Evolutionary conservation across 352 stramenopile genomes (phyloP).

Genomic region (Paralagenidium karlingii): DNA sequence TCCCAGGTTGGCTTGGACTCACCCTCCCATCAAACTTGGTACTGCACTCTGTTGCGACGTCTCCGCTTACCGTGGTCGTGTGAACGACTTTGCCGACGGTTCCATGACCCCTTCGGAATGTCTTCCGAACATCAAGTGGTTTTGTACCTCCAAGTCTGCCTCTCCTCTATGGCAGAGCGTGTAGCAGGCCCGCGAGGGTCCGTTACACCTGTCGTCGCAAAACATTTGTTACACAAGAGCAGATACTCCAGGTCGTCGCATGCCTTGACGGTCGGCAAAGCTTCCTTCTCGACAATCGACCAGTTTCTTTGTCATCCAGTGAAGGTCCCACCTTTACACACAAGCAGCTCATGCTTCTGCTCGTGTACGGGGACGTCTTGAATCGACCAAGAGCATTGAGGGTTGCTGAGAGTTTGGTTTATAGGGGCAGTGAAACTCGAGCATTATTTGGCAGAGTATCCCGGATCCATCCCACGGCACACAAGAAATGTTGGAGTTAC

Average conservation of each 20-base stretch:
- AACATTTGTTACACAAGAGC: too few relatives aligned
- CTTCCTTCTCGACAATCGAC: slow-evolving; percentile 5
- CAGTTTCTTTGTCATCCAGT: slow-evolving; percentile 2
- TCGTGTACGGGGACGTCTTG: slow-evolving; percentile 2
- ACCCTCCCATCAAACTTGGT: too few relatives aligned
- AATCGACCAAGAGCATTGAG: slow-evolving; percentile 1
- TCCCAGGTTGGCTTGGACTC: too few relatives aligned
- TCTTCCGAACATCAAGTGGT: too few relatives aligned
- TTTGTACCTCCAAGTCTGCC: too few relatives aligned
- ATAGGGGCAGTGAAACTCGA: background rate
- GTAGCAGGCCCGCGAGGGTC: too few relatives aligned
- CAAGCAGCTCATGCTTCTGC: slow-evolving; percentile 3
- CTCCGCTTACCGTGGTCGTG: too few relatives aligned
- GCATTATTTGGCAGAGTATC: slow-evolving; percentile 2
- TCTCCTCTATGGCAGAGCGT: too few relatives aligned
- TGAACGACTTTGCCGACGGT: too few relatives aligned
- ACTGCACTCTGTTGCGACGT: too few relatives aligned
- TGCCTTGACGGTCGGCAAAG: slow-evolving; percentile 4
- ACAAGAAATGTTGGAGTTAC: slow-evolving; percentile 10
- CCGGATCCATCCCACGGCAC: slow-evolving; percentile 9
- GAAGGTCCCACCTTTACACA: slow-evolving; percentile 4
- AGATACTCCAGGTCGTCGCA: slow-evolving; percentile 3
- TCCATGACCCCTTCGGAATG: too few relatives aligned
- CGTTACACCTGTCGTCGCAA: too few relatives aligned
- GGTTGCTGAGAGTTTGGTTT: background rate